These are phyloP conservation scores for Colletotrichum sp. DNA, from an alignment of 2,329 filamentous ascomycete genomes.

Conservation along the genomic window DNA sequence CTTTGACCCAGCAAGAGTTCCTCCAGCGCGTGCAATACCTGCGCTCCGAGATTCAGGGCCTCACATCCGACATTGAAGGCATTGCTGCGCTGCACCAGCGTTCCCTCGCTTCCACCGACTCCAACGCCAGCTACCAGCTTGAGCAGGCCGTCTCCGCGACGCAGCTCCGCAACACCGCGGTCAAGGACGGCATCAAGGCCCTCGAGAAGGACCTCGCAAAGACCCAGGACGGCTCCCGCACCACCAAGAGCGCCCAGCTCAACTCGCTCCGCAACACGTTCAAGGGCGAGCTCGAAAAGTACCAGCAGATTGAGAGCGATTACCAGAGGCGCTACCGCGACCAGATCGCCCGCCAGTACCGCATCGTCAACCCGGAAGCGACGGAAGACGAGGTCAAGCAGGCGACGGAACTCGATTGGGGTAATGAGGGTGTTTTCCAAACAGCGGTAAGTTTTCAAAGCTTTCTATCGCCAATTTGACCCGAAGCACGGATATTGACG, in stretches of 20 bases:
- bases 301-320: constrained; percentile 72
- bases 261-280: constrained; percentile 74
- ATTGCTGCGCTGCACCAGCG: constrained; percentile 76
- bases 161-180: constrained; percentile 74
- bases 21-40: constrained; percentile 69
- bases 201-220: constrained; percentile 74
- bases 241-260: constrained; percentile 73
- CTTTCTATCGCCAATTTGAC: neutral
- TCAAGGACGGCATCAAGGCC: constrained; percentile 80
- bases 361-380: constrained; percentile 83
- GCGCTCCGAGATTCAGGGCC: constrained; percentile 70
- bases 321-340: constrained; percentile 77
- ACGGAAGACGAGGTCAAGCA: constrained; percentile 73
- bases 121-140: constrained; percentile 58
- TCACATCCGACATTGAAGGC: constrained; percentile 70
- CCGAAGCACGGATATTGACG: neutral
- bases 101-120: constrained; percentile 70
- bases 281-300: constrained; percentile 72
- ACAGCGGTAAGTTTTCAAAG: constrained; percentile 67
- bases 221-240: constrained; percentile 64
- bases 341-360: constrained; percentile 80
- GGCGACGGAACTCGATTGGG: constrained; percentile 74
- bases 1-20: constrained; percentile 70
- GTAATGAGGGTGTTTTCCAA: constrained; percentile 82
- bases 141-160: constrained; percentile 74